phyloP scores from a whole-genome alignment of 1,284 basidiomycete species.

The Rhodotorula mucilaginosa region DNA sequence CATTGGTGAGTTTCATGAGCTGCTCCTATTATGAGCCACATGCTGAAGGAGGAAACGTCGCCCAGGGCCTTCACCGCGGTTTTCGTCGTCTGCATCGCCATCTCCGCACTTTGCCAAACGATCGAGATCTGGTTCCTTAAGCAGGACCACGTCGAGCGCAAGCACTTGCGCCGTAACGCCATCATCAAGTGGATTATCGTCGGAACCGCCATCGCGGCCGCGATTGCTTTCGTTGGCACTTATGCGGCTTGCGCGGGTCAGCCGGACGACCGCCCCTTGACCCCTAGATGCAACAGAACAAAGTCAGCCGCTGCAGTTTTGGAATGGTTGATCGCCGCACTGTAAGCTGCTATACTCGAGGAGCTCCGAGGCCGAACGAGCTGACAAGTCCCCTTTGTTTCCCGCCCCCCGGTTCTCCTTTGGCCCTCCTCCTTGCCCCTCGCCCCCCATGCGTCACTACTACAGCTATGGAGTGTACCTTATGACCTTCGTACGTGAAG shows the following conservation, averaged over 20 bases:
- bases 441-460: neutral
- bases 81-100: slow-evolving; percentile 54
- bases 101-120: slow-evolving; percentile 55
- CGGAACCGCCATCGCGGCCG: slow-evolving; percentile 49
- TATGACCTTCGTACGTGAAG: slow-evolving; percentile 2
- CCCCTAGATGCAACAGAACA: slow-evolving; percentile 50
- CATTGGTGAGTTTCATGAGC: slow-evolving; percentile 49
- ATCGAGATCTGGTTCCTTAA: slow-evolving; percentile 51
- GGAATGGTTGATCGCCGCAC: slow-evolving; percentile 47
- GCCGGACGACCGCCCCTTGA: slow-evolving; percentile 25
- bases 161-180: slow-evolving; percentile 52
- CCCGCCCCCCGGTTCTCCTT: too few relatives aligned
- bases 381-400: too few relatives aligned
- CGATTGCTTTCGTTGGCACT: slow-evolving; percentile 53
- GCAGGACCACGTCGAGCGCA: slow-evolving; percentile 46
- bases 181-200: slow-evolving; percentile 54
- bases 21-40: too few relatives aligned
- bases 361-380: too few relatives aligned
- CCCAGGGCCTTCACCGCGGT: slow-evolving; percentile 3
- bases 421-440: too few relatives aligned
- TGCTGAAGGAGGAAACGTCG: neutral
- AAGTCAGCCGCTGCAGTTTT: slow-evolving; percentile 52
- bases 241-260: slow-evolving; percentile 47
- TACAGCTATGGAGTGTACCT: slow-evolving; percentile 51
- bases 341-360: neutral